Percentiles rank a stretch among this genome's conserved stretches.
These are phyloP conservation scores for Dryas alaskensis DNA, from an alignment of 306 rosid genomes.

Conservation along the genomic window DNA sequence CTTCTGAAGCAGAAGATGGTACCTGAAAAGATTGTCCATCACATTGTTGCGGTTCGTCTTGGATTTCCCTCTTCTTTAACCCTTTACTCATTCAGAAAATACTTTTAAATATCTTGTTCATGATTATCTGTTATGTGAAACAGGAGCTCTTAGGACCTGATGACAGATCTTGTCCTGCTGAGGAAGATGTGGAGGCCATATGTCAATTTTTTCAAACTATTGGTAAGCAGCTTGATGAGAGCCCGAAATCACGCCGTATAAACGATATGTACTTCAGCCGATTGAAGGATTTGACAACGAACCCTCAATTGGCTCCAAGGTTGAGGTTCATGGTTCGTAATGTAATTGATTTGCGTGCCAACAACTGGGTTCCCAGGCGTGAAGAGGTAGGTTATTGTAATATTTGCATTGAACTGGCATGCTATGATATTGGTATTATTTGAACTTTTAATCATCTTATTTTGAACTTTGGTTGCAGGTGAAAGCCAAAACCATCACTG, in stretches of 20 bases:
- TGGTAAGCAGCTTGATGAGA: constrained; percentile 97
- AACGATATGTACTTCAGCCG: constrained; percentile 70
- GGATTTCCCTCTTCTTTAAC: constrained; percentile 9
- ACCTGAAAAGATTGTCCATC: constrained; percentile 92
- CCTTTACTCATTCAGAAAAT: constrained; percentile 2
- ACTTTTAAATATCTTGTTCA: constrained; percentile 14
- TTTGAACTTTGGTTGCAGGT: constrained; percentile 43
- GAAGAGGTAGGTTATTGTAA: constrained; percentile 68
- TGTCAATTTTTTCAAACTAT: constrained; percentile 91
- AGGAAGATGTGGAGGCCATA: constrained; percentile 97
- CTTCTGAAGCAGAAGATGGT: constrained; percentile 99
- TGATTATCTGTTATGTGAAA: constrained; percentile 26
- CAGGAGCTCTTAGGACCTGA: constrained; percentile 93
- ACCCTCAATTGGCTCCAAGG: constrained; percentile 75
- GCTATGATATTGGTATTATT: not conserved
- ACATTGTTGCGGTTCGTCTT: constrained; percentile 78
- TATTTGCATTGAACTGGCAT: not conserved
- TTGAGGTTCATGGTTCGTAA: constrained; percentile 88
- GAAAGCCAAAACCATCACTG: constrained; percentile 87
- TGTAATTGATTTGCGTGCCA: constrained; percentile 76
- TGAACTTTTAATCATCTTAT: not conserved
- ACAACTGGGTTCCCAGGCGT: constrained; percentile 93
- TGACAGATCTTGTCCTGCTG: constrained; percentile 76
- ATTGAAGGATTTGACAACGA: constrained; percentile 68
- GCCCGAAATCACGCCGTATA: constrained; percentile 67